phyloP scores from a whole-genome alignment of 345 rosid genomes.

The Lepidium sativum region DNA sequence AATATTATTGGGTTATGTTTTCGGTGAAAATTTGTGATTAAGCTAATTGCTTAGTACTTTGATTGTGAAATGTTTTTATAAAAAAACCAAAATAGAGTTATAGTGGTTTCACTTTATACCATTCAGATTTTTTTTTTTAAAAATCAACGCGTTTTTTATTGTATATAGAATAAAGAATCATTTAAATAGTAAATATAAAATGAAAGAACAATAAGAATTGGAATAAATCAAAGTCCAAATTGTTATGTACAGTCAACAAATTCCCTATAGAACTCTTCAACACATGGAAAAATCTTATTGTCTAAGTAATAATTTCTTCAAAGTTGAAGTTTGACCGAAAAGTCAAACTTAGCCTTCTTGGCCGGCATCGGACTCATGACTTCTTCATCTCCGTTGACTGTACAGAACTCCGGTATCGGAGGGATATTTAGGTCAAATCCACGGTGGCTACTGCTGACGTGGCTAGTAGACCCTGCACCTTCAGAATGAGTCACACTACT shows the following conservation, averaged over 20 bases:
- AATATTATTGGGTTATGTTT: no score
- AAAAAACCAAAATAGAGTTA: neutral
- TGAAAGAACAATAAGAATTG: constrained; percentile 2
- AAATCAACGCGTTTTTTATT: neutral
- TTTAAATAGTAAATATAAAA: neutral
- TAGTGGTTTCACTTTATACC: neutral
- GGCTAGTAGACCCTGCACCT: constrained; percentile 51
- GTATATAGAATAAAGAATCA: constrained; percentile 3
- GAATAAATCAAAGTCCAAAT: constrained; percentile 11
- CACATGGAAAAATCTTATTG: neutral
- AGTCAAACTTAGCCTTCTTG: constrained; percentile 35
- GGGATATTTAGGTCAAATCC: constrained; percentile 67
- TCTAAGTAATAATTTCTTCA: neutral
- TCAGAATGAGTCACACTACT: constrained; percentile 39
- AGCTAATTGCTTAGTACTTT: neutral
- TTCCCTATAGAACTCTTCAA: constrained; percentile 14
- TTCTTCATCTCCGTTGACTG: constrained; percentile 37
- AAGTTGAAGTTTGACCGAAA: constrained; percentile 11
- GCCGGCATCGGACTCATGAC: constrained; percentile 48
- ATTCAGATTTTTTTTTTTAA: neutral
- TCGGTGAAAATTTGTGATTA: no score
- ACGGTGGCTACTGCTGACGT: constrained; percentile 44
- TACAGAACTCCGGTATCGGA: constrained; percentile 47
- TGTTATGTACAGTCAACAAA: constrained; percentile 25
- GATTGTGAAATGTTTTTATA: neutral